These are phyloP conservation scores for Pyrenula aspistea DNA, from an alignment of 495 filamentous ascomycete species.

Conservation along the genomic window DNA sequence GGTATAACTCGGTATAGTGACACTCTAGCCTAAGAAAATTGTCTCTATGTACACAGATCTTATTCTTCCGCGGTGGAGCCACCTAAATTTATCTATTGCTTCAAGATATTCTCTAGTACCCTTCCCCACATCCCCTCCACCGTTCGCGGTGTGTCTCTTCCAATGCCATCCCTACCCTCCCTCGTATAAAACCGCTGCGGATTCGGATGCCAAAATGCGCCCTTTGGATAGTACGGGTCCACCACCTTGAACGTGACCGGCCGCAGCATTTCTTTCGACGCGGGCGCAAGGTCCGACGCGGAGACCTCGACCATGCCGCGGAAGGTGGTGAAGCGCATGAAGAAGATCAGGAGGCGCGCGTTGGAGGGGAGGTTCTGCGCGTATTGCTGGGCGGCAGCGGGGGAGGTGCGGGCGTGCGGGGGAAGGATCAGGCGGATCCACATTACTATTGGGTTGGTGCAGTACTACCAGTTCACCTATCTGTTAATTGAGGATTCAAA, in stretches of 20 bases:
- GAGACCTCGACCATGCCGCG: constrained; percentile 26
- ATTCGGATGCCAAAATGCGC: neutral
- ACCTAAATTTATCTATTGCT: too few relatives aligned
- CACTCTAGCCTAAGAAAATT: too few relatives aligned
- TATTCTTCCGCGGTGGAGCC: too few relatives aligned
- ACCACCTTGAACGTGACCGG: constrained; percentile 25
- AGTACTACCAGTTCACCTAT: constrained; percentile 37
- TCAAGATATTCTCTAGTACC: neutral
- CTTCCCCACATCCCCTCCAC: neutral
- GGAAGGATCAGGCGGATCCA: constrained; percentile 60
- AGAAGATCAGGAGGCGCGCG: constrained; percentile 55
- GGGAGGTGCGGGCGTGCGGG: constrained; percentile 53
- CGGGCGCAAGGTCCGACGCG: constrained; percentile 19
- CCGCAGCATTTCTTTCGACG: constrained; percentile 18
- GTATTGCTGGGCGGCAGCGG: constrained; percentile 54
- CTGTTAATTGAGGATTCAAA: constrained; percentile 32
- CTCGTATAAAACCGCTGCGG: neutral
- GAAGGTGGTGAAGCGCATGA: constrained; percentile 47
- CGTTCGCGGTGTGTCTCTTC: neutral
- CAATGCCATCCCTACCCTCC: neutral
- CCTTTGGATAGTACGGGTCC: neutral
- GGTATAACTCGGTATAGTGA: too few relatives aligned
- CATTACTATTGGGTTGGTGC: constrained; percentile 50
- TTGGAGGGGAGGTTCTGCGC: constrained; percentile 46
- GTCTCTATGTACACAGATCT: too few relatives aligned